Evolutionary conservation across 129 eudicot genomes (phyloP), one percentile per base, ranked within the genome.

Genomic region (Lactuca saligna): DNA sequence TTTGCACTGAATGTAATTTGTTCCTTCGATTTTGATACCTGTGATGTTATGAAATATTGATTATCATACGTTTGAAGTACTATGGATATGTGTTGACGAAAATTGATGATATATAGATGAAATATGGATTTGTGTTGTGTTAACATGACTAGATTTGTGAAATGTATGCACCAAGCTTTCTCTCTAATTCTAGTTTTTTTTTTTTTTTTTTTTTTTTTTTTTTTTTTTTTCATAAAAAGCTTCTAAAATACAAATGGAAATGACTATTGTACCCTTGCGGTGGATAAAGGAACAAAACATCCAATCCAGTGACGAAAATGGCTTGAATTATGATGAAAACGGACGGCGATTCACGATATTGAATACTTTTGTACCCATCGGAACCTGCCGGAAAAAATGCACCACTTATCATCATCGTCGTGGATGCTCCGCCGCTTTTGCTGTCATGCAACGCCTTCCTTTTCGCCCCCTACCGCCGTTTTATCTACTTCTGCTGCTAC

Each of bases 391-490:
- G 25, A 57, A 66, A 33, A 33, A 79, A 70, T 79, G 83, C 71
- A 73, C 14, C 74, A 68, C 8, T 35, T 81, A 80, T 68, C 65
- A 54, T 71, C 92, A 17, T 70, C 91, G 33, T 72, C 91, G 50
- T 33, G 37, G 56, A 70, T 91, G 76, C 69, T 73, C 66, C 91
- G 75, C 79, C 93, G 70, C 49, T 81, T 76, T 54, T 63, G 69
- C 75, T 88, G 83, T 74, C 82, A 59, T 74, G 85, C 55, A 81
- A 86, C 74, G 46, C 83, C 74, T 77, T 78, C 81, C 69, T 78
- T 76, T 75, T 74, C 67, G 8, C 54, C 76, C 38, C 78, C 75
- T 41, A 66, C 61, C 35, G 71, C 68, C n/a, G 78, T 16, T 5
- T 79, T 48, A 10, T 68, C 87, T 7, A 39, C 85, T 49, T 17